Evolutionary conservation across 805 yeast species (phyloP), one percentile per base, ranked within the genome.

Genomic region (Saccharomycopsis javanensis): DNA sequence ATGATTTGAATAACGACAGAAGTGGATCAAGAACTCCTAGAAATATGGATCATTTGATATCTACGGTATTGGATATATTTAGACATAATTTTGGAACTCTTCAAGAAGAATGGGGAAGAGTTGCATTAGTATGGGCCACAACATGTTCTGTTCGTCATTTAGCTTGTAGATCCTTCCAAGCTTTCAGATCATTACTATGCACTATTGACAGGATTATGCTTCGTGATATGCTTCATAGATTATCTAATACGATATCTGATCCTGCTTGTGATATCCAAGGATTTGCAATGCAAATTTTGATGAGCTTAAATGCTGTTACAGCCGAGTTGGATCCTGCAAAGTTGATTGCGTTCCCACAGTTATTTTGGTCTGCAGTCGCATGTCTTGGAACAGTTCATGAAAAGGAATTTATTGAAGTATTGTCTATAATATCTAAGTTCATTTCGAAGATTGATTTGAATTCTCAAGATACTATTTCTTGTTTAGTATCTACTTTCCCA

Each of bases 131-230:
- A 30, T 94, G 99, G 99, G 97, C 99, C 0, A 94, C 99, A 0
- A 85, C 96, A 1, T 94, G 98, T 72, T 95, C 97, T 1, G 98
- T 92, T 1, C 78, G 97, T 65, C 99, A 95, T 67, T 80, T 94
- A 63, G 99, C 99, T 0, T 94, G 99, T 63, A 79, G 99, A 27
- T 91, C 98, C 0, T 92, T 95, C 70, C 99, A 94, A 67, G 78
- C 91, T 0, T 94, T 91, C 72, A 75, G 99, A 50, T 86, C 95
- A 3, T 69, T 94, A 57, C 72, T 90, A n/a, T 79, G 88, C 7
- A 82, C 84, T 63, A 72, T 92, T 60, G 97, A 94, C 66, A 91
- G 85, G 65, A 76, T 79, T 10, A 92, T 94, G 97, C 73, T 95
- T 50, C 81, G 88, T 56, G 98, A 91, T 70, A 88, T 94, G 96